phyloP scores from a whole-genome alignment of 164 flowering plant genomes.

The Berberis thunbergii region DNA sequence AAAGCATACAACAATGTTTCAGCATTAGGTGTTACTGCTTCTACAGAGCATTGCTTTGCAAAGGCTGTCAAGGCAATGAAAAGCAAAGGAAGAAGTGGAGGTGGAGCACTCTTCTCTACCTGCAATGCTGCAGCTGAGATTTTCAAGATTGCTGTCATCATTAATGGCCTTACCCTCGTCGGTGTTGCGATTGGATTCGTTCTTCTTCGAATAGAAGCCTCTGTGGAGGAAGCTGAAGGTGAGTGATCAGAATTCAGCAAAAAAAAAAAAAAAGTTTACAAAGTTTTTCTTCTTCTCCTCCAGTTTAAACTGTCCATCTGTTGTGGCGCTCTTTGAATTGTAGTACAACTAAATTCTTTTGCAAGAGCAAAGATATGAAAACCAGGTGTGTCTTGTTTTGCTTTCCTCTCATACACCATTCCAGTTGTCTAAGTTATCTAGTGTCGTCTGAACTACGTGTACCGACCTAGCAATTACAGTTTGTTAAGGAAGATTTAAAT shows the following conservation, averaged over 20 bases:
- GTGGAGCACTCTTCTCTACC: slow-evolving; percentile 40
- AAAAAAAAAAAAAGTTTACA: background rate
- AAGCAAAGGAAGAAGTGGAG: slow-evolving; percentile 28
- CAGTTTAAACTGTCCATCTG: background rate
- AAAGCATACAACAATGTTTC: slow-evolving; percentile 47
- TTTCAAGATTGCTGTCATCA: slow-evolving; percentile 55
- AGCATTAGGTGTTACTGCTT: slow-evolving; percentile 39
- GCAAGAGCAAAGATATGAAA: no score
- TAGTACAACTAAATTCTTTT: no score
- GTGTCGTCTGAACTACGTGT: no score
- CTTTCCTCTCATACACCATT: no score
- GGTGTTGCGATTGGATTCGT: slow-evolving; percentile 69
- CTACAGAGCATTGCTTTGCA: slow-evolving; percentile 49
- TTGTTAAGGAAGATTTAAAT: no score
- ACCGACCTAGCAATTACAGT: no score
- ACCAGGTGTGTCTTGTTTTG: no score
- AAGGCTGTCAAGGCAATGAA: slow-evolving; percentile 46
- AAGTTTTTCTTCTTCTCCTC: no score
- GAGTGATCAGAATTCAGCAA: background rate
- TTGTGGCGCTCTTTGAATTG: no score
- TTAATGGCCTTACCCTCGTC: slow-evolving; percentile 45
- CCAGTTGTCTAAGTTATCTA: no score
- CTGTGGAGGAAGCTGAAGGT: slow-evolving; percentile 40
- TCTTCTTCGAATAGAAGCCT: slow-evolving; percentile 54
- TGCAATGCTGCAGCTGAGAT: slow-evolving; percentile 52